Evolutionary conservation across 305 asterid genomes (phyloP), one percentile per base, ranked within the genome.

Genomic region (Fraxinus paxiana): DNA sequence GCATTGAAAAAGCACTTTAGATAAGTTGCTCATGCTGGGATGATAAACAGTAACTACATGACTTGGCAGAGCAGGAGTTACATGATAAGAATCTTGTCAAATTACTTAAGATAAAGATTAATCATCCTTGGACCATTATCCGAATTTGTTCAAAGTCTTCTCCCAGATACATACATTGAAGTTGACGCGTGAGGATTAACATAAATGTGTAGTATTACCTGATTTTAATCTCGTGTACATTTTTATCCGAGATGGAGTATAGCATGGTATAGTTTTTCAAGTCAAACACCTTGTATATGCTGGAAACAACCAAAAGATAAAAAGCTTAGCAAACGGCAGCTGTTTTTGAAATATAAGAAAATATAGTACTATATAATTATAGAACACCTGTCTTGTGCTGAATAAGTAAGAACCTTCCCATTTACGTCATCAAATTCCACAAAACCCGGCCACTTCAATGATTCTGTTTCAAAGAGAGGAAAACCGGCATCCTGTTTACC

Each of bases 361-460:
- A 10, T 13, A 28, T 35, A 34, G 13, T 3, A 28, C 7, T 4
- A 26, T 10, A 4, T 12, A 67, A 26, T 67, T 35, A 65, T 43
- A 61, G 73, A 3, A 71, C 75, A 89, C 98, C 97, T 93, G 83
- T 95, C 94, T 83, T 95, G 98, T 34, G 97, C 97, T 15, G 98
- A 95, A 87, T 92, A 92, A 33, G 98, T 95, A 59, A 95, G 97
- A 77, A 95, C 98, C 88, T 93, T 95, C 18, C 98, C 98, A 80
- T 95, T 95, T 34, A 95, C 98, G 80, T 95, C 98, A 85, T 95
- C 98, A 76, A 95, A 95, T 88, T 95, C 98, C 82, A 95, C 98
- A 87, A 95, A 95, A 75, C 98, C 98, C 5, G 98, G 98, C 98
- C 98, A 95, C 87, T 95, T 95, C 90, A 95, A 86, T 15, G 98